A percentile compares a stretch with the other conserved stretches of the same genome.
These are phyloP conservation scores for Exsudoporus frostii DNA, from an alignment of 768 basidiomycete species.

Conservation along the genomic window DNA sequence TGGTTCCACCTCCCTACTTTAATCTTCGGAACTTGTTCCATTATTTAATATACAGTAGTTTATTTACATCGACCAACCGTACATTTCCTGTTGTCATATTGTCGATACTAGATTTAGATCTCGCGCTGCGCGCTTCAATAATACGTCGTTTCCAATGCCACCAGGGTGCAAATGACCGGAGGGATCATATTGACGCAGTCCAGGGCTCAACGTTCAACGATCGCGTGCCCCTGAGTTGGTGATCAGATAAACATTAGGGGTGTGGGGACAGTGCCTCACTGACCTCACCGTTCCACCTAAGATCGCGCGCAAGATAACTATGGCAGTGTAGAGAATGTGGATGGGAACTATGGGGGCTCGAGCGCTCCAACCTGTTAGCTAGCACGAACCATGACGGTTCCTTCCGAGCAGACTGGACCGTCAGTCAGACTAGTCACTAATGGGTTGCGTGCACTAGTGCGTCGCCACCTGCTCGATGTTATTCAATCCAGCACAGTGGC, in stretches of 20 bases:
- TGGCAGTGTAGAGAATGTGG: background rate
- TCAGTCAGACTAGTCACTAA: too few species aligned
- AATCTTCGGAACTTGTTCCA: background rate
- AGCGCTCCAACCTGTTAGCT: background rate
- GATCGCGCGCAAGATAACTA: background rate
- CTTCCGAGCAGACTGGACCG: background rate
- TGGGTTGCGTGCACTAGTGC: too few species aligned
- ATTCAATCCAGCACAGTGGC: too few species aligned
- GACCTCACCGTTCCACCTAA: background rate
- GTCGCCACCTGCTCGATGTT: too few species aligned
- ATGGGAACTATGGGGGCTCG: background rate
- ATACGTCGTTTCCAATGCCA: background rate
- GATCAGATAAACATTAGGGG: background rate
- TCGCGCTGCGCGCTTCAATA: background rate
- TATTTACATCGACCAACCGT: background rate
- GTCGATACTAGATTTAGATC: background rate
- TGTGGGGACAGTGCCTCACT: background rate
- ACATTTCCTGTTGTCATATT: background rate
- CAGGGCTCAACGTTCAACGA: background rate
- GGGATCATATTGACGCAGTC: background rate
- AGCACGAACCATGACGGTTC: too few species aligned
- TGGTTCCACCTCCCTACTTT: background rate
- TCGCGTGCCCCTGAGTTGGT: slow-evolving; percentile 2
- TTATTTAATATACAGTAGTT: slow-evolving; percentile 8
- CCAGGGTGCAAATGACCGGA: background rate